Percentiles rank a stretch among this genome's conserved stretches.
phyloP scores from a whole-genome alignment of 2,329 filamentous ascomycete genomes.

The Intubia oerlemansii region DNA sequence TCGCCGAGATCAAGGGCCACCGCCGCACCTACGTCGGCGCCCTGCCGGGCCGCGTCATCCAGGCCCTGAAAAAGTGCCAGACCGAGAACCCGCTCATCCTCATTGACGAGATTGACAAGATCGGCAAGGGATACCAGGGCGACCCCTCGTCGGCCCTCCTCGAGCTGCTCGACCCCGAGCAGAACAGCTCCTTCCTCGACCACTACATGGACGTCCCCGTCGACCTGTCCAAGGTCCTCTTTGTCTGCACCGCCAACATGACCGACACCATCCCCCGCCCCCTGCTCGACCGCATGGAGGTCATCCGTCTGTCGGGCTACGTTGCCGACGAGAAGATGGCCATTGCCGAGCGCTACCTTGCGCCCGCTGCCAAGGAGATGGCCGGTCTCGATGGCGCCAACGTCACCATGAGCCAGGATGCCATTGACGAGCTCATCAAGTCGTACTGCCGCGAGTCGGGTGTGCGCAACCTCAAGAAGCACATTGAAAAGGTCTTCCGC shows the following conservation, averaged over 20 bases:
- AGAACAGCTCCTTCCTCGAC: slow-evolving; percentile 92
- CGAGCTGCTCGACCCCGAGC: slow-evolving; percentile 86
- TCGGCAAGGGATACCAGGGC: slow-evolving; percentile 87
- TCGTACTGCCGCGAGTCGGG: slow-evolving; percentile 95
- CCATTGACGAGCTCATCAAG: slow-evolving; percentile 93
- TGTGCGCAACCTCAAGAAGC: slow-evolving; percentile 95
- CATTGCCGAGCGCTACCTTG: slow-evolving; percentile 82
- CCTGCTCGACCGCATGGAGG: slow-evolving; percentile 88
- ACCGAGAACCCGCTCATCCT: slow-evolving; percentile 93
- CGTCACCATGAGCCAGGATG: slow-evolving; percentile 66
- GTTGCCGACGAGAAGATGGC: slow-evolving; percentile 98
- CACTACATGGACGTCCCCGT: slow-evolving; percentile 98
- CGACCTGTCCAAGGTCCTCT: slow-evolving; percentile 89
- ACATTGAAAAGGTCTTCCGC: slow-evolving; percentile 97
- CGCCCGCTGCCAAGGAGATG: slow-evolving; percentile 82
- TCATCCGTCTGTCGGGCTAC: slow-evolving; percentile 90
- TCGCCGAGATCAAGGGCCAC: slow-evolving; percentile 97
- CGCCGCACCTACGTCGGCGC: slow-evolving; percentile 91
- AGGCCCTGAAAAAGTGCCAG: slow-evolving; percentile 96
- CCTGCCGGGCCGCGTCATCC: slow-evolving; percentile 86
- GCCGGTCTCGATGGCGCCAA: slow-evolving; percentile 80
- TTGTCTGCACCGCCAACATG: slow-evolving; percentile 98
- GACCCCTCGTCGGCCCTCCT: slow-evolving; percentile 88
- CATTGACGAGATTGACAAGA: slow-evolving; percentile 97
- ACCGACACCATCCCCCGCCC: slow-evolving; percentile 93